phyloP scores from a whole-genome alignment of 495 filamentous ascomycete species.

The Clohesyomyces aquaticus region DNA sequence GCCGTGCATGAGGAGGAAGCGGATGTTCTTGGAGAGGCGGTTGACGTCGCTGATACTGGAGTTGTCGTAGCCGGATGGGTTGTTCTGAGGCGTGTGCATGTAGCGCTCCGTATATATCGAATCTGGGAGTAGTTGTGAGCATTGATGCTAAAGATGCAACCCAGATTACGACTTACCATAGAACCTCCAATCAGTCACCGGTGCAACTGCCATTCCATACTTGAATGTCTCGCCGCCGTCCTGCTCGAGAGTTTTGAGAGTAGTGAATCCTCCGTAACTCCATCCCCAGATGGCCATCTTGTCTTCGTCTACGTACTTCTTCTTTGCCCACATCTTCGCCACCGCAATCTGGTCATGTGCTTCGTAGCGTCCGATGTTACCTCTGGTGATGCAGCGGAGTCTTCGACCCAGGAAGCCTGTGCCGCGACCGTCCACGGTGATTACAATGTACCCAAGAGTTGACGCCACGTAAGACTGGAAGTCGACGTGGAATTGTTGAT shows the following conservation, averaged over 20 bases:
- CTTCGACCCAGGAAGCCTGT: conserved; percentile 89
- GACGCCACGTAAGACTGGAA: conserved; percentile 91
- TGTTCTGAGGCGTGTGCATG: conserved; percentile 89
- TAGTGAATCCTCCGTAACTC: conserved; percentile 97
- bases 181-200: conserved; percentile 94
- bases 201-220: conserved; percentile 97
- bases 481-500: conserved; percentile 80
- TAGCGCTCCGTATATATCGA: conserved; percentile 95
- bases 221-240: conserved; percentile 88
- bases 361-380: conserved; percentile 83
- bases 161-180: conserved; percentile 60
- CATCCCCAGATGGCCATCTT: conserved; percentile 96
- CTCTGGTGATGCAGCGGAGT: conserved; percentile 78
- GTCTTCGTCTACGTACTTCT: conserved; percentile 79
- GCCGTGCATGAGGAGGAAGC: conserved; percentile 94
- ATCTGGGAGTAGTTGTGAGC: conserved; percentile 54
- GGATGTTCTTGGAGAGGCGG: conserved; percentile 70
- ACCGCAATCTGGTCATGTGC: conserved; percentile 88
- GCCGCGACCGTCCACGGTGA: conserved; percentile 91
- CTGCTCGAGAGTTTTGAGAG: conserved; percentile 90
- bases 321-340: conserved; percentile 81
- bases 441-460: conserved; percentile 87
- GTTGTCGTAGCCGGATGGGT: conserved; percentile 74
- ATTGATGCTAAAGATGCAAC: neutral
- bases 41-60: conserved; percentile 71